phyloP scores from a whole-genome alignment of 768 basidiomycete species.

The Aureoboletus auriporus region DNA sequence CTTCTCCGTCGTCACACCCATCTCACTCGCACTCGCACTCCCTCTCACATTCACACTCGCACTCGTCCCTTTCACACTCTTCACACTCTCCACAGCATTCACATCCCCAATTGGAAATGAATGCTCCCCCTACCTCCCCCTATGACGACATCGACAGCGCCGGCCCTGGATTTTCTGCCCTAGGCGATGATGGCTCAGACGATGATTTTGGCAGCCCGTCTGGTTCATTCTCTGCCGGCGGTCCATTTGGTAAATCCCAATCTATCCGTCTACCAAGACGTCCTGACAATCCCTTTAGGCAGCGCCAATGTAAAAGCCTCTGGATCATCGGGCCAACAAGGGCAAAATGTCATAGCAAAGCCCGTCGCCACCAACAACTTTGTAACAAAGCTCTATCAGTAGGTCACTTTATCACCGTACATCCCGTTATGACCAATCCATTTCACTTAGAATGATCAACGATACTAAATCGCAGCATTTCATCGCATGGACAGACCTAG shows the following conservation, averaged over 20 bases:
- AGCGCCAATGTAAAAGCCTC: conserved; percentile 13
- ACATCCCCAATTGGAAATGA: conserved; percentile 28
- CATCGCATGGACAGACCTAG: conserved; percentile 79
- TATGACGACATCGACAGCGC: conserved; percentile 63
- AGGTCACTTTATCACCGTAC: conserved; percentile 27
- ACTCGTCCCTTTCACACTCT: conserved; percentile 21
- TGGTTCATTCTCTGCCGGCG: conserved; percentile 9
- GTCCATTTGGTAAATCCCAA: conserved; percentile 4
- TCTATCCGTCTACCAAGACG: background rate
- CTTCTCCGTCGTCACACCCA: conserved; percentile 22
- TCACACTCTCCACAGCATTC: conserved; percentile 19
- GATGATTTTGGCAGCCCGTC: conserved; percentile 22
- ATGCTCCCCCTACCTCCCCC: conserved; percentile 22
- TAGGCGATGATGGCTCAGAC: conserved; percentile 24
- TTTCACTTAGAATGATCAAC: conserved; percentile 69
- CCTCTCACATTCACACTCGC: conserved; percentile 19
- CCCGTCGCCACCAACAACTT: conserved; percentile 74
- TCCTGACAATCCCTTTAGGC: conserved; percentile 5
- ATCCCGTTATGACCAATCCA: background rate
- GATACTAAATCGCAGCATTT: conserved; percentile 77
- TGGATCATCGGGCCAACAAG: conserved; percentile 17
- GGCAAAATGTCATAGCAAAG: conserved; percentile 62
- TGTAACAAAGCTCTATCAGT: conserved; percentile 87
- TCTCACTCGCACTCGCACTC: conserved; percentile 20
- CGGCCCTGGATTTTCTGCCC: conserved; percentile 20